These are phyloP conservation scores for Pseudogymnoascus verrucosus DNA, from an alignment of 2,329 filamentous ascomycete genomes.

Conservation along the genomic window DNA sequence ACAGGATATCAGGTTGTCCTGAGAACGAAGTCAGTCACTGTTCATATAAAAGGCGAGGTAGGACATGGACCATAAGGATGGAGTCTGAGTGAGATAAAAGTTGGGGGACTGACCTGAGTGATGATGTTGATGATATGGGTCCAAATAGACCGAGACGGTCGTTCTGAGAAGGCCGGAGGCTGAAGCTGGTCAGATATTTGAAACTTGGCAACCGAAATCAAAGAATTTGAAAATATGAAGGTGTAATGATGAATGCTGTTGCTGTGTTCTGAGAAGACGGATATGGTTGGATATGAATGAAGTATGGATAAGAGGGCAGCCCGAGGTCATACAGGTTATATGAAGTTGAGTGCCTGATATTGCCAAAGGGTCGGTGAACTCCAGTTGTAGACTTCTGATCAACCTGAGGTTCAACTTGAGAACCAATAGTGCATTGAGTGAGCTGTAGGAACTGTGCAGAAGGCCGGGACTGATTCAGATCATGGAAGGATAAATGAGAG, in stretches of 20 bases:
- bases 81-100: not conserved
- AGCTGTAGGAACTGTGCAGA: not conserved
- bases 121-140: not conserved
- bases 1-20: not conserved
- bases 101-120: not conserved
- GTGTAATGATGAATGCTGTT: not conserved
- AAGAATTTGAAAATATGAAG: not conserved
- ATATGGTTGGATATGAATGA: conserved; percentile 11
- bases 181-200: not conserved
- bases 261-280: not conserved
- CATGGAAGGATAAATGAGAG: not conserved
- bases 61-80: not conserved
- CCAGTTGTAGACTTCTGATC: not conserved
- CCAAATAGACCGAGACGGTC: not conserved
- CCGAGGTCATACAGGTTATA: not conserved
- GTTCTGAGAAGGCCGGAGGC: not conserved
- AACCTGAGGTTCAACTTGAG: not conserved
- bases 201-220: not conserved
- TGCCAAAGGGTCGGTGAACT: not conserved
- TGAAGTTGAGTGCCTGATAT: not conserved
- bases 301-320: conserved; percentile 5
- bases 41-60: not conserved
- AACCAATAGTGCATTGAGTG: not conserved
- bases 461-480: not conserved
- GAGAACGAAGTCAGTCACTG: not conserved